These are phyloP conservation scores for Paxillus ammoniavirescens DNA, from an alignment of 768 basidiomycete species.

Conservation along the genomic window DNA sequence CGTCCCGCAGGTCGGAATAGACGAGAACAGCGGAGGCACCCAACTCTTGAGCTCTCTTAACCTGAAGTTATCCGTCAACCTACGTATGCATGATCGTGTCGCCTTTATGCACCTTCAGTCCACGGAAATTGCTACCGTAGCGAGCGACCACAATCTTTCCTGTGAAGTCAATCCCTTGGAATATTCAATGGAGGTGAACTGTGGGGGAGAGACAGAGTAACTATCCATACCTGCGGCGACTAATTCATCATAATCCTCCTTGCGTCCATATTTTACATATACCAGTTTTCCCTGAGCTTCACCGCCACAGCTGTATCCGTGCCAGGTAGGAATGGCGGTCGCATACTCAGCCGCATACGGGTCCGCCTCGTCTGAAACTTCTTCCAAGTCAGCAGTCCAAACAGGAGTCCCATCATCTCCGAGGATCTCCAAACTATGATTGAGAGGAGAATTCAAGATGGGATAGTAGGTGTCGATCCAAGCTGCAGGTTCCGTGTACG, in stretches of 20 bases:
- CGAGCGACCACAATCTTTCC: slow-evolving; percentile 59
- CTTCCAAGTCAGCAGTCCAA: slow-evolving; percentile 65
- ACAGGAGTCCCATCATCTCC: slow-evolving; percentile 45
- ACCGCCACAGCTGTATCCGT: slow-evolving; percentile 67
- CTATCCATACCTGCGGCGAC: slow-evolving; percentile 43
- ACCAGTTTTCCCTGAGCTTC: slow-evolving; percentile 60
- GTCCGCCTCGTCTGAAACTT: slow-evolving; percentile 65
- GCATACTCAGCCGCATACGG: slow-evolving; percentile 57
- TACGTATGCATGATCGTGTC: slow-evolving; percentile 3
- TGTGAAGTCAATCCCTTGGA: slow-evolving; percentile 53
- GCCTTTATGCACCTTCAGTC: slow-evolving; percentile 49
- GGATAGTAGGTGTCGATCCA: slow-evolving; percentile 79
- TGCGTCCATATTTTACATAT: slow-evolving; percentile 57
- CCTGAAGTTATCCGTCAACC: slow-evolving; percentile 25
- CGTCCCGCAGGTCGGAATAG: slow-evolving; percentile 64
- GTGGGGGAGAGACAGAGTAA: background rate
- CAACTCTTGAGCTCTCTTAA: slow-evolving; percentile 63
- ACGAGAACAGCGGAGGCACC: slow-evolving; percentile 61
- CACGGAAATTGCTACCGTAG: slow-evolving; percentile 64
- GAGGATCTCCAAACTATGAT: slow-evolving; percentile 53
- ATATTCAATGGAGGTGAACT: background rate
- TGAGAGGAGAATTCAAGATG: slow-evolving; percentile 64
- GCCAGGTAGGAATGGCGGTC: slow-evolving; percentile 63
- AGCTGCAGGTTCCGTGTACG: slow-evolving; percentile 40
- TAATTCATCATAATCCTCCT: slow-evolving; percentile 63